A percentile compares a stretch with the other conserved stretches of the same genome.
Evolutionary conservation across 345 rosid genomes (phyloP).

Genomic region (Turritis glabra): DNA sequence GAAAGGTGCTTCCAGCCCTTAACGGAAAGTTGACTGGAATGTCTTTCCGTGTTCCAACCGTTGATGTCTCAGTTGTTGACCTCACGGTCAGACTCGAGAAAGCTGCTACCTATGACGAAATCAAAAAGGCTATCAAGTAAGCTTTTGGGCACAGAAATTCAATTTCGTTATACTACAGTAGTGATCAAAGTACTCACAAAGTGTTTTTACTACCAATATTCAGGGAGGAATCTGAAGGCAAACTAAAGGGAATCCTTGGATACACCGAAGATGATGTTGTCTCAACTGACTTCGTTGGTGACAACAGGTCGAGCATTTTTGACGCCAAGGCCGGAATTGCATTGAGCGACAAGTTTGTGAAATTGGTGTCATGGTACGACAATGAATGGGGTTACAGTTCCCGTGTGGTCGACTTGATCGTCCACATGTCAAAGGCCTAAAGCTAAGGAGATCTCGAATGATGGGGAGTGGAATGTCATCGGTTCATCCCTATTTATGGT

Average conservation of each 20-base stretch:
- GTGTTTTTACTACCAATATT: background rate
- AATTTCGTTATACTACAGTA: too few species aligned
- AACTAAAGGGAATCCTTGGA: slow-evolving; percentile 83
- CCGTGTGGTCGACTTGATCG: slow-evolving; percentile 78
- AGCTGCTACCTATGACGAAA: slow-evolving; percentile 65
- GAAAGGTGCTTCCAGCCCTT: slow-evolving; percentile 76
- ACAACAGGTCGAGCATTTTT: slow-evolving; percentile 91
- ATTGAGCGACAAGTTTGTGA: slow-evolving; percentile 64
- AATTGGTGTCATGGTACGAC: slow-evolving; percentile 86
- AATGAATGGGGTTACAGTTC: slow-evolving; percentile 96
- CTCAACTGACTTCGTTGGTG: slow-evolving; percentile 82
- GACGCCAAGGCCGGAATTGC: slow-evolving; percentile 96
- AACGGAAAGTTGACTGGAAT: slow-evolving; percentile 90
- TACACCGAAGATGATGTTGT: slow-evolving; percentile 88
- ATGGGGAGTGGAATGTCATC: background rate
- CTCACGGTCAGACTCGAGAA: slow-evolving; percentile 84
- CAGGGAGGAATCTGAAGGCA: slow-evolving; percentile 80
- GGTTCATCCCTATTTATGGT: background rate
- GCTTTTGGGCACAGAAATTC: background rate
- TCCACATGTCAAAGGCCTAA: slow-evolving; percentile 55
- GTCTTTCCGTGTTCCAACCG: slow-evolving; percentile 96
- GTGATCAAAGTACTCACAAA: background rate
- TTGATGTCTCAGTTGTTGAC: slow-evolving; percentile 89
- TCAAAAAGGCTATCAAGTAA: slow-evolving; percentile 76
- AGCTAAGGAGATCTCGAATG: slow-evolving; percentile 8